Base-by-base conservation (phyloP, 768 basidiomycete species). In the Hericium erinaceus region DNA sequence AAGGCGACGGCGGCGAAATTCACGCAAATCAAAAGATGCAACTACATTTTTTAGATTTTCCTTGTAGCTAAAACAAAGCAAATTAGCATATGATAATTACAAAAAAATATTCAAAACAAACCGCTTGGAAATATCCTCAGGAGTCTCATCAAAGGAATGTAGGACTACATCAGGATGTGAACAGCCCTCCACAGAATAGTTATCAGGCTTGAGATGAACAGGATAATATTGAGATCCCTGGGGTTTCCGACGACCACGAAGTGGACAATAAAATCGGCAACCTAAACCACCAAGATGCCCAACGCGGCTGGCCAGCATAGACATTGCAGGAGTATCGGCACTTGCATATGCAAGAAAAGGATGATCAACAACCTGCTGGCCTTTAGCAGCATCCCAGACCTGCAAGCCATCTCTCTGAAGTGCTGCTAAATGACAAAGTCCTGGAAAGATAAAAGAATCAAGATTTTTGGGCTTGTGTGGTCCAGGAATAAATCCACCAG, bases 321-420 rank as follows among this genome's bases (percentile, higher is more conserved):
- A 65, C 56, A 72, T 65, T 4, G 67, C 75, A 22, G 69, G 67
- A 0, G 65, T 68, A 60, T 78, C 75, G 2, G 72, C 73, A 7
- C 37, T 56, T 1, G 48, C 60, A 8, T 66, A n/a, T n/a, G 52
- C 40, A 51, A 66, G 52, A 52, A 66, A 66, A 5, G 55, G 56
- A 55, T 40, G 26, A 38, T 13, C 15, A 53, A 41, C 57, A 49
- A 64, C 44, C 12, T 57, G 22, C 11, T 18, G 6, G 2, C 61
- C 7, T 0, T 9, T 9, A 3, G 48, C 46, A 8, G 69, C 63
- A 58, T 69, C 61, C 65, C 67, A 68, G 37, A 68, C 57, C 4
- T 1, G 24, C 9, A 70, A 53, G 18, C 65, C 68, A 41, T 64
- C 62, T 18, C 33, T 57, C 39, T 72, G 67, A 13, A 72, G 39